Base-by-base conservation (phyloP, 75 land plant genomes). In the Pseudotsuga menziesii region DNA sequence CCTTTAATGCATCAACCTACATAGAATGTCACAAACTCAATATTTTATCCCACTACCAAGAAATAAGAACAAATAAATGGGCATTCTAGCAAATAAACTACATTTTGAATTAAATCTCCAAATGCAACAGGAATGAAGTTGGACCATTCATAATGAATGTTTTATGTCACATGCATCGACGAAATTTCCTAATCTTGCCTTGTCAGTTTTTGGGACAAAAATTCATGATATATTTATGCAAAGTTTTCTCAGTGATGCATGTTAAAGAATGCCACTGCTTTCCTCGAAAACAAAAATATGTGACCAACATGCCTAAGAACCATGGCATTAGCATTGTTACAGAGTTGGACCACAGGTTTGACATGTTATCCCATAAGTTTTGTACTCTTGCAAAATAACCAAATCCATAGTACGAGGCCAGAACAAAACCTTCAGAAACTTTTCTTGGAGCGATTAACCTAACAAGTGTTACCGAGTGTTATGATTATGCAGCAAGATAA, bases 1-100 rank as follows among this genome's bases (percentile, higher is more conserved):
- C n/a, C 77, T 78, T 82, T 57, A 94, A 75, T 41, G 94, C 94
- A 56, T 84, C 22, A 79, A 92, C 97, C 97, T 94, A 66, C n/a
- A n/a, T 61, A 52, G 26, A 76, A 70, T 14, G 22, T 20, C 22
- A 70, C 59, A 57, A 56, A 26, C 12, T 29, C 27, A 57, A 4
- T 26, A 61, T 17, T 44, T 48, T 22, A 15, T 73, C 25, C 29
- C 25, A 72, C 7, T 41, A 22, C 14, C 3, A 17, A 73, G 69
- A 26, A 36, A 2, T 32, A 17, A 11, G 16, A 62, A 4, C 15
- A 26, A 26, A 26, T 25, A 44, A 44, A 35, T 4, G 3, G 8
- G 8, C 11, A 8, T 26, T 12, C 1, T 15, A 67, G 17, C 26
- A 11, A 32, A 61, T 27, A 23, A 23, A 23, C 29, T 11, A n/a